A percentile compares a stretch with the other conserved stretches of the same genome.
phyloP scores from a whole-genome alignment of 176 grass and related monocot genomes.

The Hyparrhenia diplandra region DNA sequence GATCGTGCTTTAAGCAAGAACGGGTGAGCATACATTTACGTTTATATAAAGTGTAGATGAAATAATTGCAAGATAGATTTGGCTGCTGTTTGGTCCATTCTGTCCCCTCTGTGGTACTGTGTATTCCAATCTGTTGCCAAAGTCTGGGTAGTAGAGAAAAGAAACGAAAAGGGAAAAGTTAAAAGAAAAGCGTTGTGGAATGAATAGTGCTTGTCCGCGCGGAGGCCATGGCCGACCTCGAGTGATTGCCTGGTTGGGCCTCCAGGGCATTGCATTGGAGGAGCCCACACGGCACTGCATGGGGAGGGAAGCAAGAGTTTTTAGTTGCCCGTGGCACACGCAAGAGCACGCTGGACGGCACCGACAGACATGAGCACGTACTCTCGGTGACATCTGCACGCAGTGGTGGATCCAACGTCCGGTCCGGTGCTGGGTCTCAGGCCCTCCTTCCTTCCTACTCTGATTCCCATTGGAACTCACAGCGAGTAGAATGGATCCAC shows the following conservation, averaged over 20 bases:
- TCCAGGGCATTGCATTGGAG: background rate
- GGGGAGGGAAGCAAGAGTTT: background rate
- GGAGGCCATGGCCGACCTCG: background rate
- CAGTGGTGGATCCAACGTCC: too few relatives aligned
- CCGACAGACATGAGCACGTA: too few relatives aligned
- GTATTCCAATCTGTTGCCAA: too few relatives aligned
- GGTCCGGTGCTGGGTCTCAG: too few relatives aligned
- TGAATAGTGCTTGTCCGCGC: background rate
- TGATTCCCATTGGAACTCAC: too few relatives aligned
- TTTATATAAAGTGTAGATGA: background rate
- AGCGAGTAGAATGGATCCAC: too few relatives aligned
- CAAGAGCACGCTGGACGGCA: background rate
- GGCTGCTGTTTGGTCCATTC: background rate
- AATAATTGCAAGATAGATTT: background rate
- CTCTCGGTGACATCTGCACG: too few relatives aligned
- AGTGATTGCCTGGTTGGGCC: background rate
- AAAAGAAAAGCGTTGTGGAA: background rate
- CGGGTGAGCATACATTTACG: background rate
- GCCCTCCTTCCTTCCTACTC: too few relatives aligned
- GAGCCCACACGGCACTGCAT: background rate
- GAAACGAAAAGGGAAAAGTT: background rate
- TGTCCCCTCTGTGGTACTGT: background rate
- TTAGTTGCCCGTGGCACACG: background rate
- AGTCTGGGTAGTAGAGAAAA: background rate
- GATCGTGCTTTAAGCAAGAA: background rate